Conservation (phyloP, 495 filamentous ascomycete species). For the Diplogelasinospora grovesii region DNA sequence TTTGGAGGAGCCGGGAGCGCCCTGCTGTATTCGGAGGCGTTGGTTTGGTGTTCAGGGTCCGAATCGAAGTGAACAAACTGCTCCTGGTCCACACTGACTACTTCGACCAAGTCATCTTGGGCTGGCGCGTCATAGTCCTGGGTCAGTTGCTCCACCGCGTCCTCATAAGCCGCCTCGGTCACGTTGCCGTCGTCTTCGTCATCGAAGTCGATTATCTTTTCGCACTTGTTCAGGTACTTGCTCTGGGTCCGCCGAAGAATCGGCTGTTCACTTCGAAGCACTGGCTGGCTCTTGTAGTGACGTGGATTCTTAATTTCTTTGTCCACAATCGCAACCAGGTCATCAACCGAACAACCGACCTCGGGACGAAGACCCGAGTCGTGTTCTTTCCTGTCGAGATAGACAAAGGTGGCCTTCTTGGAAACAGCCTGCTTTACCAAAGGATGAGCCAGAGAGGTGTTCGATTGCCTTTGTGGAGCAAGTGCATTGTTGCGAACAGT, state of each 20-base stretch:
- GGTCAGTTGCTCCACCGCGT: constrained; percentile 34
- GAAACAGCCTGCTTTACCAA: constrained; percentile 40
- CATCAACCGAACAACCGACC: constrained; percentile 10
- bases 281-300: constrained; percentile 40
- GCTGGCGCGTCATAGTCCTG: constrained; percentile 8
- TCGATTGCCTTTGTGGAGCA: constrained; percentile 4
- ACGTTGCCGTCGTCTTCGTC: constrained; percentile 25
- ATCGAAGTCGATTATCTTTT: constrained; percentile 18
- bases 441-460: constrained; percentile 10
- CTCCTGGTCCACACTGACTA: constrained; percentile 2
- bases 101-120: constrained; percentile 3
- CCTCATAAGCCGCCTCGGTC: constrained; percentile 35
- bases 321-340: constrained; percentile 17
- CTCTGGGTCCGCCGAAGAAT: constrained; percentile 26
- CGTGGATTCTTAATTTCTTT: constrained; percentile 30
- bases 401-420: constrained; percentile 59
- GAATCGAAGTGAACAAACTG: constrained; percentile 5
- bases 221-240: constrained; percentile 18
- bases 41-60: neutral
- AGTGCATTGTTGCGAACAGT: neutral
- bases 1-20: constrained; percentile 11
- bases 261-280: constrained; percentile 24
- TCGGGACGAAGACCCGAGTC: constrained; percentile 10
- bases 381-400: constrained; percentile 50
- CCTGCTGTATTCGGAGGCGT: constrained; percentile 11